Percentiles rank a stretch among this genome's conserved stretches.
These are phyloP conservation scores for Blastobotrys elegans DNA, from an alignment of 1,139 yeast species.

Conservation along the genomic window DNA sequence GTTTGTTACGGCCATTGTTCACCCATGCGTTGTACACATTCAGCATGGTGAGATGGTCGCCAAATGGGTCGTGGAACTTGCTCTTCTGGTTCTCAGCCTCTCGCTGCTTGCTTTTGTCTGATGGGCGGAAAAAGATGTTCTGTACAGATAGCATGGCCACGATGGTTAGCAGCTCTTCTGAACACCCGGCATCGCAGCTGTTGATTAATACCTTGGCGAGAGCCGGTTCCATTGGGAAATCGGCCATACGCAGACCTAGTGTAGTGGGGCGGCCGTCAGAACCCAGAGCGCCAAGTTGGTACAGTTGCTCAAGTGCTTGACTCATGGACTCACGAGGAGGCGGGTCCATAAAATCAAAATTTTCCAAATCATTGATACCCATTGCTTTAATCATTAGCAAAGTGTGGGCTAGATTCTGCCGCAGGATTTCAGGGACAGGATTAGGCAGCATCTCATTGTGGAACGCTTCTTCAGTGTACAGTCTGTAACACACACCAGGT, in stretches of 20 bases:
- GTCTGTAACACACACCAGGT: constrained; percentile 72
- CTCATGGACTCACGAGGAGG: constrained; percentile 76
- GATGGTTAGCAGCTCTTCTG: constrained; percentile 77
- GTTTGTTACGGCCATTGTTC: constrained; percentile 50
- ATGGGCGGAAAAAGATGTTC: constrained; percentile 77
- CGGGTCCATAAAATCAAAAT: constrained; percentile 92
- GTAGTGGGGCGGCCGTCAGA: constrained; percentile 69
- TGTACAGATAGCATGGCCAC: constrained; percentile 92
- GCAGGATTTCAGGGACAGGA: constrained; percentile 86
- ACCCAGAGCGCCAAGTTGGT: constrained; percentile 76
- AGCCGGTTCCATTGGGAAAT: constrained; percentile 94
- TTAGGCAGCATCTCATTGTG: constrained; percentile 76
- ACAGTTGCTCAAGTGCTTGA: constrained; percentile 78
- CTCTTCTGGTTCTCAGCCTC: constrained; percentile 73
- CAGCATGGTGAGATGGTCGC: constrained; percentile 82
- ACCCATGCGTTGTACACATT: constrained; percentile 82
- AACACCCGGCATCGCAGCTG: constrained; percentile 69
- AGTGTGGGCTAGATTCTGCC: constrained; percentile 83
- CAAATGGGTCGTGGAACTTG: constrained; percentile 69
- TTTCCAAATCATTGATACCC: constrained; percentile 79
- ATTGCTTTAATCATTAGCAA: constrained; percentile 88
- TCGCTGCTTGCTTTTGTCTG: constrained; percentile 57
- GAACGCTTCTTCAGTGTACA: constrained; percentile 67
- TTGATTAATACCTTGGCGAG: constrained; percentile 75
- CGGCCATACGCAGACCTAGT: constrained; percentile 80